phyloP scores from a whole-genome alignment of 148 eudicot genomes.

The Persicaria tinctoria region DNA sequence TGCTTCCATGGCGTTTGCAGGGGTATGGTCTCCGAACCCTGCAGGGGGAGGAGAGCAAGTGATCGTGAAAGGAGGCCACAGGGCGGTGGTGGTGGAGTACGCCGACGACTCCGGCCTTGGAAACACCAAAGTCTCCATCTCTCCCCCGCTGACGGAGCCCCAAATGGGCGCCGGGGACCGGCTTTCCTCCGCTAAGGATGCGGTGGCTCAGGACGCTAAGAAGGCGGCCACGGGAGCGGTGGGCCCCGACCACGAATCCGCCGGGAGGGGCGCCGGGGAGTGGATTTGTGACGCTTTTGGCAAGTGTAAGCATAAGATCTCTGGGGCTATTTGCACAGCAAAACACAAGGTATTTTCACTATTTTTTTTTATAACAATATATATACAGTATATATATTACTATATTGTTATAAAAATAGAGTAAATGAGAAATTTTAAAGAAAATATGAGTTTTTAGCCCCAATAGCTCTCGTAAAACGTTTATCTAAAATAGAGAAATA shows the following conservation, averaged over 20 bases:
- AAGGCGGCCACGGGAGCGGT: conserved; percentile 1
- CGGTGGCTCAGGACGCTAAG: conserved; percentile 16
- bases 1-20: conserved; percentile 42
- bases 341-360: conserved; percentile 17
- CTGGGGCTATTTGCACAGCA: conserved; percentile 23
- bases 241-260: not conserved
- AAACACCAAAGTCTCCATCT: conserved; percentile 55
- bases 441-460: no score
- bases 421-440: no score
- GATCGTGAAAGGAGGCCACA: conserved; percentile 50
- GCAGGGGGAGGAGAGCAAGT: conserved; percentile 23
- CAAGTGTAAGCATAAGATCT: conserved; percentile 37
- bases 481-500: no score
- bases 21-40: conserved; percentile 48
- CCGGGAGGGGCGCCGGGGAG: conserved; percentile 30
- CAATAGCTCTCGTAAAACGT: no score
- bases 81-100: conserved; percentile 55
- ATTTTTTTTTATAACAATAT: not conserved
- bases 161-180: not conserved
- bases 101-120: conserved; percentile 36
- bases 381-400: no score
- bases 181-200: not conserved
- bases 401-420: no score
- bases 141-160: conserved; percentile 21
- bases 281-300: conserved; percentile 49